Evolutionary conservation across 305 asterid species (phyloP), one percentile per base, ranked within the genome.

Genomic region (Nicotiana rustica): DNA sequence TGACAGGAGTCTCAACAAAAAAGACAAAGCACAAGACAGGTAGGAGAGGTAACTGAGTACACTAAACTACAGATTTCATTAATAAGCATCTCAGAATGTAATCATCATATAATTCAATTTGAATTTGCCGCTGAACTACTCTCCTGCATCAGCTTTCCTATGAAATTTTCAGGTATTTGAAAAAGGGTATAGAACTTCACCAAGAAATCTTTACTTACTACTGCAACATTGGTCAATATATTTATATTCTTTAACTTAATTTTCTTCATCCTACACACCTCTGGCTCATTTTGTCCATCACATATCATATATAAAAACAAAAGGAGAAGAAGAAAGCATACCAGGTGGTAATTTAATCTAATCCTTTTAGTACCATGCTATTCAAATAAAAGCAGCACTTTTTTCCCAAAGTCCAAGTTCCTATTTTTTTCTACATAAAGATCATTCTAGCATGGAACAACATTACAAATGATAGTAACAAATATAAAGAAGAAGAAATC

Each of bases 1-100:
- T 81, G 91, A 87, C 91, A 86, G 55, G 29, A 41, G 36, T 35
- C 49, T 70, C 64, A 78, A 57, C 73, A 49, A 79, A 66, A 64
- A 60, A 86, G 84, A 84, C 86, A 85, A 81, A 67, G 81, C 77
- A 83, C 85, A 82, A 84, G 90, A 88, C 89, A 84, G 84, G 84
- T 83, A 68, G 71, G 70, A 82, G 70, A 82, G 78, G 21, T 82
- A 85, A 68, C 61, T 71, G 65, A 82, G 84, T 78, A 71, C 87
- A 82, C 82, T 85, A 29, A 83, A 82, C 19, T 80, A 90, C 89
- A 88, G 87, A 84, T 66, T 81, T 68, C 64, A 84, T 86, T 86
- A 83, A 89, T 84, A 87, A 76, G 76, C 85, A 85, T 19, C 69
- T 81, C 86, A 79, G 81, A 80, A 17, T 81, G 83, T 62, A 67